phyloP scores from a whole-genome alignment of 805 yeast species.

The Starmerella stigmatis region DNA sequence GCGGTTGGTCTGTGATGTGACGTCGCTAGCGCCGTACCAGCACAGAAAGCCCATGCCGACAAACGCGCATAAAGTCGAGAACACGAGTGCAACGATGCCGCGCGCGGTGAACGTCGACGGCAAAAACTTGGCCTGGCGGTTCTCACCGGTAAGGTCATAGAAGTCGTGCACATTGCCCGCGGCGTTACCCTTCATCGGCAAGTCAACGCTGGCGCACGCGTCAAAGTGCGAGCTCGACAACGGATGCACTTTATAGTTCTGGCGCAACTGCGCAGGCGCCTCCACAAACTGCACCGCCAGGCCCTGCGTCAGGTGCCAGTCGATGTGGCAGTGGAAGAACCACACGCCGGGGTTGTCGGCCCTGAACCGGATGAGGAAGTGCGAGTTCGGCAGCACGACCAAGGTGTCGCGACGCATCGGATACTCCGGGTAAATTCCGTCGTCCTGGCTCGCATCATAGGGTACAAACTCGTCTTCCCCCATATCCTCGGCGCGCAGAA shows the following conservation, averaged over 20 bases:
- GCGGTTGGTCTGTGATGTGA: constrained; percentile 14
- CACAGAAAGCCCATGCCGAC: constrained; percentile 70
- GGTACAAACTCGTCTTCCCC: constrained; percentile 45
- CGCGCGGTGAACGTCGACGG: constrained; percentile 90
- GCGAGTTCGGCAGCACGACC: constrained; percentile 71
- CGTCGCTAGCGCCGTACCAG: constrained; percentile 77
- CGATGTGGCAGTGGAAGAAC: constrained; percentile 98
- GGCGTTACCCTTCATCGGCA: constrained; percentile 66
- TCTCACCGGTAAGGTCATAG: constrained; percentile 63
- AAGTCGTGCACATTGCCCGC: constrained; percentile 64
- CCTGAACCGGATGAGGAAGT: constrained; percentile 73
- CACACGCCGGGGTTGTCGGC: constrained; percentile 97
- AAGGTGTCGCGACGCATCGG: constrained; percentile 82
- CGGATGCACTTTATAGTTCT: constrained; percentile 41
- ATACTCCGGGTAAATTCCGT: constrained; percentile 50
- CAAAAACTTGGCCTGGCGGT: constrained; percentile 52
- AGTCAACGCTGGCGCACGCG: constrained; percentile 49
- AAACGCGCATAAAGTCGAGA: constrained; percentile 77
- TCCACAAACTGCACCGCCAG: constrained; percentile 71
- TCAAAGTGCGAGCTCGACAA: constrained; percentile 46
- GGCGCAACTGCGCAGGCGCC: constrained; percentile 58
- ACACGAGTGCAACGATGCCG: constrained; percentile 89
- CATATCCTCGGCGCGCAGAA: constrained; percentile 50
- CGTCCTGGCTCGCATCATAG: constrained; percentile 43
- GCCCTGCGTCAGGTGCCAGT: constrained; percentile 97